Conservation (phyloP, 768 basidiomycete species). For the Tricholoma bakamatsutake region DNA sequence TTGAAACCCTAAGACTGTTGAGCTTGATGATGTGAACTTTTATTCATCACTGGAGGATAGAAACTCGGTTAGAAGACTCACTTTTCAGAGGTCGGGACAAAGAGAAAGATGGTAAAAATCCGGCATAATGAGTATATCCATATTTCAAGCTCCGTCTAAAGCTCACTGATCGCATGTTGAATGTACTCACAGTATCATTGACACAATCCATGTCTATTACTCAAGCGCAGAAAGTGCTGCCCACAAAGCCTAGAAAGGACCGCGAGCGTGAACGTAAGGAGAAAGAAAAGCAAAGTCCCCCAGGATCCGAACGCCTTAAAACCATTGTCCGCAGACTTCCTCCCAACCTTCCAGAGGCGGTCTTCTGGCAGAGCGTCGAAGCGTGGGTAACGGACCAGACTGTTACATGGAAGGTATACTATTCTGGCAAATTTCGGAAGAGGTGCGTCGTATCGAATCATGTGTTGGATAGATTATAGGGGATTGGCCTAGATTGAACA, state of each 20-base stretch:
- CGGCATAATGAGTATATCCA: neutral
- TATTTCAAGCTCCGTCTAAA: neutral
- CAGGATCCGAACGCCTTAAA: conserved; percentile 65
- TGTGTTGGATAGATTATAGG: neutral
- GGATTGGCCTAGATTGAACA: conserved; percentile 50
- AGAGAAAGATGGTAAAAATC: neutral
- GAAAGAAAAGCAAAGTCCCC: conserved; percentile 27
- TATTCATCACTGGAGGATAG: conserved; percentile 38
- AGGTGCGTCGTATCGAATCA: conserved; percentile 36
- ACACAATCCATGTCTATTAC: conserved; percentile 18
- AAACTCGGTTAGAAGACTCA: neutral
- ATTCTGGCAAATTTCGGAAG: conserved; percentile 64
- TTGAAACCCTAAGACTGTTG: conserved; percentile 51
- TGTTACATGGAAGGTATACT: conserved; percentile 58
- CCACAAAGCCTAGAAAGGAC: conserved; percentile 31
- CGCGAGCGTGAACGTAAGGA: conserved; percentile 31
- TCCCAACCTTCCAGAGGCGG: conserved; percentile 83
- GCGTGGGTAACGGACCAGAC: conserved; percentile 79
- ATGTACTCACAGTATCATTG: neutral
- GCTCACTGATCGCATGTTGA: neutral
- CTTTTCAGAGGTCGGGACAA: neutral
- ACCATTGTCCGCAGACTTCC: conserved; percentile 84
- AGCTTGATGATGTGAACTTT: conserved; percentile 55
- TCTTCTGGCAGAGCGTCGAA: conserved; percentile 92
- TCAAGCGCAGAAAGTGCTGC: conserved; percentile 17